These are phyloP conservation scores for Leccinum boreale DNA, from an alignment of 768 basidiomycete genomes.

Conservation along the genomic window DNA sequence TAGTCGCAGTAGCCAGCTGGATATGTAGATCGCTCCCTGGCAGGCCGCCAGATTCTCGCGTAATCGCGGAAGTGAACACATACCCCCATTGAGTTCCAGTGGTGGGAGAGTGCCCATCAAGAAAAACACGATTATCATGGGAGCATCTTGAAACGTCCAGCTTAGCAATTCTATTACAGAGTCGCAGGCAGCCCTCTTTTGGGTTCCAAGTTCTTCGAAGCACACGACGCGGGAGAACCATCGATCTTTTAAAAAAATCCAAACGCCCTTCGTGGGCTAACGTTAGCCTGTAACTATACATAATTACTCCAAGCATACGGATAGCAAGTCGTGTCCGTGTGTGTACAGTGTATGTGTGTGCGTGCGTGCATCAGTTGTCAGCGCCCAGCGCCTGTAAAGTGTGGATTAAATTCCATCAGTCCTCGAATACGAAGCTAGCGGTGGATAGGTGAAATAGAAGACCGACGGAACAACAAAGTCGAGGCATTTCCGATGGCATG, in stretches of 20 bases:
- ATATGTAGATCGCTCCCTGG: slow-evolving; percentile 21
- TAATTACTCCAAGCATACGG: background rate
- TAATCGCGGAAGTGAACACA: slow-evolving; percentile 30
- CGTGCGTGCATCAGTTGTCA: background rate
- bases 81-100: slow-evolving; percentile 5
- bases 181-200: background rate
- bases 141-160: background rate
- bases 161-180: background rate
- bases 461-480: slow-evolving; percentile 15
- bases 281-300: slow-evolving; percentile 4
- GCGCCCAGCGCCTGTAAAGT: slow-evolving; percentile 17
- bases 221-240: slow-evolving; percentile 5
- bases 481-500: slow-evolving; percentile 19
- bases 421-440: slow-evolving; percentile 7
- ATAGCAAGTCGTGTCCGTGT: background rate
- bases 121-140: slow-evolving; percentile 1
- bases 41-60: slow-evolving; percentile 17
- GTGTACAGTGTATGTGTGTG: background rate
- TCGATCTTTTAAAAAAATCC: background rate
- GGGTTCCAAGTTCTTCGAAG: slow-evolving; percentile 5
- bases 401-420: slow-evolving; percentile 11
- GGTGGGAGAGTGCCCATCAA: slow-evolving; percentile 4
- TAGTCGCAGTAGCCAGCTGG: slow-evolving; percentile 12
- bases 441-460: slow-evolving; percentile 17
- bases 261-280: background rate